These are phyloP conservation scores for Leccinum griseonigrum DNA, from an alignment of 1,284 basidiomycete genomes.

Conservation along the genomic window DNA sequence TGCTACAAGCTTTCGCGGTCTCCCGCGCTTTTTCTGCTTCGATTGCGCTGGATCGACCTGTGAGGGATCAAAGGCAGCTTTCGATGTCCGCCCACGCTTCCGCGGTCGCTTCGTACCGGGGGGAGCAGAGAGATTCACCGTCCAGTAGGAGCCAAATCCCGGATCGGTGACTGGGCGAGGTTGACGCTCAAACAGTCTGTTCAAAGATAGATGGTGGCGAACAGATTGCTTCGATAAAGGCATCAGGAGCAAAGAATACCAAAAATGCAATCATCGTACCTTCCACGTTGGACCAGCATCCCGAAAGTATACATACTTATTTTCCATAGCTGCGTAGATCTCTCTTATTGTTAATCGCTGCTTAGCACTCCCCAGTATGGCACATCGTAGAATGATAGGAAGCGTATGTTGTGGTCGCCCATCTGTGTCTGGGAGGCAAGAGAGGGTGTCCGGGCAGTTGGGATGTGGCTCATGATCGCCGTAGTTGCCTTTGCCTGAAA, in stretches of 20 bases:
- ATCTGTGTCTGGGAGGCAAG: slow-evolving; percentile 72
- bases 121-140: slow-evolving; percentile 73
- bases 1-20: slow-evolving; percentile 41
- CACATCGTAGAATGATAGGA: slow-evolving; percentile 76
- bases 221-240: slow-evolving; percentile 68
- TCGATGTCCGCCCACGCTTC: slow-evolving; percentile 67
- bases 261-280: slow-evolving; percentile 37
- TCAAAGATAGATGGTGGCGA: slow-evolving; percentile 75
- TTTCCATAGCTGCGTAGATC: slow-evolving; percentile 80
- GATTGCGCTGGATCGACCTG: slow-evolving; percentile 15
- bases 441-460: slow-evolving; percentile 71
- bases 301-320: slow-evolving; percentile 75
- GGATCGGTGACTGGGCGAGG: slow-evolving; percentile 77
- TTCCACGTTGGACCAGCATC: slow-evolving; percentile 80
- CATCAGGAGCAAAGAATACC: slow-evolving; percentile 2
- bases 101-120: slow-evolving; percentile 79
- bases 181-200: slow-evolving; percentile 74
- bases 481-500: slow-evolving; percentile 14
- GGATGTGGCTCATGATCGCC: slow-evolving; percentile 59
- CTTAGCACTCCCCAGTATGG: slow-evolving; percentile 71
- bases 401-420: slow-evolving; percentile 77
- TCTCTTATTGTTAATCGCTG: slow-evolving; percentile 77
- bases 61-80: slow-evolving; percentile 35
- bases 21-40: slow-evolving; percentile 43
- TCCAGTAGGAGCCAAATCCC: slow-evolving; percentile 83